A percentile compares a stretch with the other conserved stretches of the same genome.
phyloP scores from a whole-genome alignment of 2,329 filamentous ascomycete species.

The Penicillium polonicum region DNA sequence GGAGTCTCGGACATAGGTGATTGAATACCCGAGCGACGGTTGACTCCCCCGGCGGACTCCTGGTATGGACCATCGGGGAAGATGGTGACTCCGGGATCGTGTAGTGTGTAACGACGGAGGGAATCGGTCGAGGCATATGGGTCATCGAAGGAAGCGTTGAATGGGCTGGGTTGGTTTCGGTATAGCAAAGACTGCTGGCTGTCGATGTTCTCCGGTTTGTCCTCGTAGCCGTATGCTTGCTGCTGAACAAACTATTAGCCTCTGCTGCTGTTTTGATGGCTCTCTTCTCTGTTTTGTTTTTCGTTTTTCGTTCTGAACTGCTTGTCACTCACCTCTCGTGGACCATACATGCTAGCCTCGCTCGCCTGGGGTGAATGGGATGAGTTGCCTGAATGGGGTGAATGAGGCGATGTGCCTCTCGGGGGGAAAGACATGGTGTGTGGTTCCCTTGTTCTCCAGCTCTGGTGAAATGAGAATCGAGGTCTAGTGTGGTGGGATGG shows the following conservation, averaged over 20 bases:
- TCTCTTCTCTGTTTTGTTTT: background rate
- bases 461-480: background rate
- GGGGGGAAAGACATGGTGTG: constrained; percentile 20
- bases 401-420: constrained; percentile 22
- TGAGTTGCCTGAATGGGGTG: constrained; percentile 16
- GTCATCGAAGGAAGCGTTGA: constrained; percentile 49
- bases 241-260: constrained; percentile 1
- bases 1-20: constrained; percentile 60
- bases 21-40: constrained; percentile 52
- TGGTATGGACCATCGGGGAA: constrained; percentile 54
- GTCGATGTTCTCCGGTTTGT: constrained; percentile 22
- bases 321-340: constrained; percentile 16
- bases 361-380: constrained; percentile 22
- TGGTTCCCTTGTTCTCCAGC: constrained; percentile 3
- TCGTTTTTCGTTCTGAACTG: background rate
- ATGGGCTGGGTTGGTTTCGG: constrained; percentile 42
- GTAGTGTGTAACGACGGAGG: constrained; percentile 34
- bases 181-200: constrained; percentile 30
- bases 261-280: background rate
- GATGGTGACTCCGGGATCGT: constrained; percentile 55
- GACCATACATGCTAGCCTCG: constrained; percentile 17
- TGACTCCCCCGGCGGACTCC: constrained; percentile 54
- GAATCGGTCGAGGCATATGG: constrained; percentile 42
- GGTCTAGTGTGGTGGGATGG: too few species aligned
- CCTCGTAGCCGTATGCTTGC: constrained; percentile 23